A percentile compares a stretch with the other conserved stretches of the same genome.
phyloP scores from a whole-genome alignment of 2,329 filamentous ascomycete genomes.

The Magnaporthales sp. region DNA sequence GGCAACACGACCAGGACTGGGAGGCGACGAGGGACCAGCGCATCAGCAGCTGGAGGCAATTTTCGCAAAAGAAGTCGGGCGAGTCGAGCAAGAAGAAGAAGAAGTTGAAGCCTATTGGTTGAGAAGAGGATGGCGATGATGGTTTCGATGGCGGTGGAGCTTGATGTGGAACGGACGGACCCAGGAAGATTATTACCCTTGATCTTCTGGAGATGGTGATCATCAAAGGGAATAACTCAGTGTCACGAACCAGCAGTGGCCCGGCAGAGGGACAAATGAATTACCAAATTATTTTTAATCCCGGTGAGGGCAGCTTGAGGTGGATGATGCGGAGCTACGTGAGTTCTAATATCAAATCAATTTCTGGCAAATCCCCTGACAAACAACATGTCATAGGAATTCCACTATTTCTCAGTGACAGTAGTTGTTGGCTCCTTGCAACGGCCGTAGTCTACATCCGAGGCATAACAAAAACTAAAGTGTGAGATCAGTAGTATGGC shows the following conservation, averaged over 20 bases:
- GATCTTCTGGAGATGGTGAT: background rate
- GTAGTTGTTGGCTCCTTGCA: background rate
- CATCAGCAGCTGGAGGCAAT: constrained; percentile 90
- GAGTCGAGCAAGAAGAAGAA: constrained; percentile 50
- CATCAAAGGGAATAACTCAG: background rate
- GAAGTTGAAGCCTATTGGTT: constrained; percentile 58
- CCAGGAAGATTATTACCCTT: background rate
- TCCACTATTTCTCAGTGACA: background rate
- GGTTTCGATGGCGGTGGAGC: background rate
- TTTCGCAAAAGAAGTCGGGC: constrained; percentile 64
- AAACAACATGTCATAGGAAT: background rate
- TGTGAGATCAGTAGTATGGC: background rate
- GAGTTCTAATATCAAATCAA: constrained; percentile 2
- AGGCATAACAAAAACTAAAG: background rate
- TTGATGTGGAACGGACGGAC: background rate
- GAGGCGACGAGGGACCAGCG: constrained; percentile 84
- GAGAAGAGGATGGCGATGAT: constrained; percentile 11
- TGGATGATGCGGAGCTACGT: background rate
- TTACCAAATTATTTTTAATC: background rate
- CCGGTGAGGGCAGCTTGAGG: background rate
- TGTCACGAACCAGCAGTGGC: background rate
- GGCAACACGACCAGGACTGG: constrained; percentile 92
- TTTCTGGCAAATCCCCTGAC: background rate
- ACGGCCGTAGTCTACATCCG: background rate
- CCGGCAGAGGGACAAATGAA: background rate